Evolutionary conservation across 148 eudicot genomes (phyloP), one percentile per base, ranked within the genome.

Genomic region (Nyssa sinensis): DNA sequence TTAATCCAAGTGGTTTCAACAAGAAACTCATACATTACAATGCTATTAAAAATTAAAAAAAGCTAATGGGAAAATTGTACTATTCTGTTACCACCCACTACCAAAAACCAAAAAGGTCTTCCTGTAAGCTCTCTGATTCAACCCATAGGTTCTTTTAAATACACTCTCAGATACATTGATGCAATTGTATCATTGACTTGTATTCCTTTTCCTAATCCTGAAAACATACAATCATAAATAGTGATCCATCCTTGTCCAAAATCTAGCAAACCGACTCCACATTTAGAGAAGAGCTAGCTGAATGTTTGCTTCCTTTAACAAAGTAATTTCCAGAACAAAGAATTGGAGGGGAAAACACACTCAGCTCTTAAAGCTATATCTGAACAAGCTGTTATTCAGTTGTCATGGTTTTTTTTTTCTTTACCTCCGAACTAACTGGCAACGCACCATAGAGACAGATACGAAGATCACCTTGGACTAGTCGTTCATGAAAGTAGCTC

Each of bases 381-480:
- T 41, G 11, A 41, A 3, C 47, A n/a, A n/a, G n/a, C 33, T 23
- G 5, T 19, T 23, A 29, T 8, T 27, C 25, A 35, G 31, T 60
- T 33, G 34, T 34, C 30, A 58, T 29, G 24, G 37, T 64, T 53
- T 35, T 58, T 64, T 67, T 31, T 72, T 75, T 79, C 74, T 67
- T 76, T 35, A n/a, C 41, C 37, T 74, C 69, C 17, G 81, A 70
- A 64, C 44, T 74, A 28, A 74, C 53, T 33, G 84, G 85, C 23
- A 81, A 41, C 5, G 86, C 75, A 67, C 97, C 93, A 74, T 89
- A 87, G 67, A 93, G 85, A 78, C 94, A 91, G 41, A 93, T 69
- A 17, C 90, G 94, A 47, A 93, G 72, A 71, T 62, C 73, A 19
- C 98, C 94, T 77, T 85, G 79, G 34, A 89, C 80, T 37, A 91